Evolutionary conservation across 2,329 filamentous ascomycete genomes (phyloP).

Genomic region (Fusarium chuoi): DNA sequence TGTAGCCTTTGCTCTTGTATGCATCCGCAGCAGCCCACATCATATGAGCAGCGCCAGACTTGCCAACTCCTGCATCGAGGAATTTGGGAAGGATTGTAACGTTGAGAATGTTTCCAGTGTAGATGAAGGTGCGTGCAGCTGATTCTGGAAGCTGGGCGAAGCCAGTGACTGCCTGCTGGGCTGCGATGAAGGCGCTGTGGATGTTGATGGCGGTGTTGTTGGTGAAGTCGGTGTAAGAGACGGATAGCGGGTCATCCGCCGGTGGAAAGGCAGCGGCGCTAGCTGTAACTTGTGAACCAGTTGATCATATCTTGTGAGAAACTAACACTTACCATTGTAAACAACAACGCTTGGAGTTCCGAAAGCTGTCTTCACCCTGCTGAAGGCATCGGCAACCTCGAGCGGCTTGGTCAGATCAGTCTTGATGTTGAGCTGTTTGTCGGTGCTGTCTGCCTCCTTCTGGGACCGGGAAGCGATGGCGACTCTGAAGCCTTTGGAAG

Average conservation of each 20-base stretch:
- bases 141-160: constrained; percentile 43
- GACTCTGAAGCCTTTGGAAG: constrained; percentile 41
- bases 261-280: constrained; percentile 8
- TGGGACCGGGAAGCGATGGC: constrained; percentile 39
- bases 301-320: too few species aligned
- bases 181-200: constrained; percentile 22
- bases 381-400: constrained; percentile 23
- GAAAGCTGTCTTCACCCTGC: constrained; percentile 22
- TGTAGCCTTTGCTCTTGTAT: constrained; percentile 50
- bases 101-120: constrained; percentile 57
- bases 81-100: constrained; percentile 44
- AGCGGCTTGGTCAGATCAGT: constrained; percentile 51
- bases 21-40: constrained; percentile 44
- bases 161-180: constrained; percentile 21
- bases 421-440: constrained; percentile 47
- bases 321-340: background rate
- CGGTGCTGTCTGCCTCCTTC: constrained; percentile 33
- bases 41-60: constrained; percentile 49
- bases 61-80: constrained; percentile 53
- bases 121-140: constrained; percentile 54
- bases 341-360: constrained; percentile 36
- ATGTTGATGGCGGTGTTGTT: constrained; percentile 16
- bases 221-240: constrained; percentile 21
- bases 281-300: background rate
- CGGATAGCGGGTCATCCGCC: constrained; percentile 12